Evolutionary conservation across 345 rosid genomes (phyloP), one percentile per base, ranked within the genome.

Genomic region (Arabidopsis arenosa): DNA sequence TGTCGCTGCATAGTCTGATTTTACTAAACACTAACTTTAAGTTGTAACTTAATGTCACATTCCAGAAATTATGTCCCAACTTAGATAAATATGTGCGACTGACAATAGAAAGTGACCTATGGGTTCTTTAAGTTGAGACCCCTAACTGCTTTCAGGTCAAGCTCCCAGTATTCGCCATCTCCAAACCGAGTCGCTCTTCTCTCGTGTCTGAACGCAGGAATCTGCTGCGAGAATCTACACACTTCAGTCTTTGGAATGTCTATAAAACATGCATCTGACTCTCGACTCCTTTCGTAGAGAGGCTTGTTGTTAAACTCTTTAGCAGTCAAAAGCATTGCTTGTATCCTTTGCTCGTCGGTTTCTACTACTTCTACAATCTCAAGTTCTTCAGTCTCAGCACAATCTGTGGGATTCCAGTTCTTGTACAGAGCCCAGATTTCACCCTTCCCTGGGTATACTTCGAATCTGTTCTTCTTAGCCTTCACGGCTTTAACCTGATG

Each of bases 401-500:
- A 26, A 14, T 32, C 53, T 30, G 51, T 73, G 6, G 58, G 33
- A 14, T 66, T 68, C 80, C 80, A 65, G 63, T 59, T 77, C 82
- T 64, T 83, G 72, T 80, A 81, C 30, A 84, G 9, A n/a, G 93
- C 89, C 93, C 89, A 89, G 26, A 87, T 65, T 84, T 87, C 85
- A 18, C 84, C 90, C 66, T 81, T 64, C 43, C 72, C 75, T 2
- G 92, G 90, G 58, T 68, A 81, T 37, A 87, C 63, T 66, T 81
- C 80, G 48, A 52, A 80, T 65, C 48, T 75, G 63, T 48, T 30
- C 66, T 26, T 64, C 9, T 72, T 76, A 28, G 30, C 10, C 21
- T 44, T 5, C 52, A 66, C 68, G 4, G 82, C 86, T 36, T 66
- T 73, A 40, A 81, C 61, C 62, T 45, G 66, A 74, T 87, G 92